A percentile compares a stretch with the other conserved stretches of the same genome.
These are phyloP conservation scores for Colletotrichum higginsianum DNA, from an alignment of 2,329 filamentous ascomycete genomes.

Conservation along the genomic window DNA sequence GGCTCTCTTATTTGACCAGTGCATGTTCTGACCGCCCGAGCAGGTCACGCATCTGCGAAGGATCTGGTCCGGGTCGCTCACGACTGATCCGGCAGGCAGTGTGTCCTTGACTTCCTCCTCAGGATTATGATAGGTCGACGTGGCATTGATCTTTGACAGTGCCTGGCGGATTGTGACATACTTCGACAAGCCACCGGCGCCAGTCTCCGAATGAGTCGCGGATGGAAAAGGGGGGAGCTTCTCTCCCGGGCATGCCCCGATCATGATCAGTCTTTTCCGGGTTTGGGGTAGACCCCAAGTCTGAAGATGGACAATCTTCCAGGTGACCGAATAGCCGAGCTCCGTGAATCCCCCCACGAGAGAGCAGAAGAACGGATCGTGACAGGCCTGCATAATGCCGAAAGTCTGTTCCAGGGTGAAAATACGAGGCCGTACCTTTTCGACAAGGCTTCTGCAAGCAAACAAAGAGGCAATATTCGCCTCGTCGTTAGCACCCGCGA, in stretches of 20 bases:
- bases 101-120: conserved; percentile 41
- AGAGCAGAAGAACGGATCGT: conserved; percentile 71
- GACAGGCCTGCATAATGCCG: conserved; percentile 67
- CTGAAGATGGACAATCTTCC: conserved; percentile 71
- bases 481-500: conserved; percentile 71
- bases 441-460: conserved; percentile 68
- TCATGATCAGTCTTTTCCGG: conserved; percentile 68
- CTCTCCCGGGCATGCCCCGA: conserved; percentile 78
- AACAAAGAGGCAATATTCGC: conserved; percentile 75
- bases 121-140: conserved; percentile 57
- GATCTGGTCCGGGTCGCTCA: conserved; percentile 58
- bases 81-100: conserved; percentile 54
- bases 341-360: conserved; percentile 76
- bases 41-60: conserved; percentile 76
- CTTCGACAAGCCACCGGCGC: conserved; percentile 50
- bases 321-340: conserved; percentile 78
- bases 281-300: conserved; percentile 67
- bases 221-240: conserved; percentile 75
- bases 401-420: conserved; percentile 86
- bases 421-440: conserved; percentile 73
- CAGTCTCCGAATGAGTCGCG: conserved; percentile 68
- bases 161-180: conserved; percentile 63
- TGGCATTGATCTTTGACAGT: conserved; percentile 52
- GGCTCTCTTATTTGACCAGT: conserved; percentile 74
- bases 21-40: conserved; percentile 73